These are phyloP conservation scores for Boletus insuetus DNA, from an alignment of 768 basidiomycete species.

Conservation along the genomic window DNA sequence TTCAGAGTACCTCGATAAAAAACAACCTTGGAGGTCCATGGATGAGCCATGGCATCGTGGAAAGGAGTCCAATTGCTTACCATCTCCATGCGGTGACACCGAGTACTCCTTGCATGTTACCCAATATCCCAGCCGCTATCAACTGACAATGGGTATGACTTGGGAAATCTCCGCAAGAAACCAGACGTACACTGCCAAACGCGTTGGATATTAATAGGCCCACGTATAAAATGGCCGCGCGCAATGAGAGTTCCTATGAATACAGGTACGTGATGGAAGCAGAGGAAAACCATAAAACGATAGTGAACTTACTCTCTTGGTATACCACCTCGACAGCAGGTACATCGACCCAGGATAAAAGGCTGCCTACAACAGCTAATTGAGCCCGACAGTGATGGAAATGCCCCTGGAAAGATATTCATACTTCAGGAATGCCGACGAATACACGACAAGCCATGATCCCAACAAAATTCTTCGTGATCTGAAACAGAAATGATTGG, in stretches of 20 bases:
- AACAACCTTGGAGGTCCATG: conserved; percentile 51
- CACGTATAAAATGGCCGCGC: conserved; percentile 57
- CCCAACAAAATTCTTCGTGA: conserved; percentile 52
- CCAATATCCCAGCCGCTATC: conserved; percentile 75
- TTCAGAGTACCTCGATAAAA: conserved; percentile 53
- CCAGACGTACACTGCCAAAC: conserved; percentile 54
- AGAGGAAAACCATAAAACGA: neutral
- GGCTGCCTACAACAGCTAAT: conserved; percentile 39
- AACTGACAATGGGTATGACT: conserved; percentile 35
- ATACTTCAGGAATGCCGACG: conserved; percentile 60
- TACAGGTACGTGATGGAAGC: neutral
- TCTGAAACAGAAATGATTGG: conserved; percentile 29
- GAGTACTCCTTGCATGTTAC: conserved; percentile 61
- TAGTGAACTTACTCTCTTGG: conserved; percentile 32
- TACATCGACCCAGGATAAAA: conserved; percentile 60
- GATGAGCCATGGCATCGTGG: neutral
- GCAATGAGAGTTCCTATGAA: conserved; percentile 57
- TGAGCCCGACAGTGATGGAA: neutral
- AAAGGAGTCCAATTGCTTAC: conserved; percentile 31
- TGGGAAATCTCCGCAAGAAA: neutral
- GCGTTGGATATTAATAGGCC: conserved; percentile 65
- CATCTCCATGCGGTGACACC: conserved; percentile 74
- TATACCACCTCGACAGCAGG: conserved; percentile 53
- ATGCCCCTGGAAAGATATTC: neutral
- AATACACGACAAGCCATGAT: conserved; percentile 58